phyloP scores from a whole-genome alignment of 2,329 filamentous ascomycete genomes.

The Trichoderma harzianum region DNA sequence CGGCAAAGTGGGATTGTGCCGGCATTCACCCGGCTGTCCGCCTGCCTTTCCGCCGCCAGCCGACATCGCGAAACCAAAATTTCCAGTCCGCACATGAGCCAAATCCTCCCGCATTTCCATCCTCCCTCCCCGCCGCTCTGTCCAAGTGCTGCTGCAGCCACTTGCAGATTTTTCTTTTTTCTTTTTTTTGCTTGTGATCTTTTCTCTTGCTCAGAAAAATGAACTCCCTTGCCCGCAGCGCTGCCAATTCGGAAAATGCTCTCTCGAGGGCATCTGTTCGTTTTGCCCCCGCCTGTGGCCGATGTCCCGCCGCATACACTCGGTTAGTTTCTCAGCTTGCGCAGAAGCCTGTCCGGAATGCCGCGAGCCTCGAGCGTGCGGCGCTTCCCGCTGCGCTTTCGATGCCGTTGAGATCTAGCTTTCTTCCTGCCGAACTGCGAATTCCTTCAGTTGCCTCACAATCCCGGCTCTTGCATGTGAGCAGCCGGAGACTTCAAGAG shows the following conservation, averaged over 20 bases:
- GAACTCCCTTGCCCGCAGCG: constrained; percentile 47
- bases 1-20: constrained; percentile 29
- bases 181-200: constrained; percentile 14
- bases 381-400: constrained; percentile 29
- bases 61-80: constrained; percentile 41
- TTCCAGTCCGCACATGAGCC: constrained; percentile 29
- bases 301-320: constrained; percentile 44
- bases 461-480: constrained; percentile 34
- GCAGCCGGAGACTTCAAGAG: constrained; percentile 29
- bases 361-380: constrained; percentile 28
- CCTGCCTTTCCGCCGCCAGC: constrained; percentile 34
- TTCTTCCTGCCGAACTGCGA: constrained; percentile 37
- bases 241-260: constrained; percentile 38
- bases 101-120: constrained; percentile 25
- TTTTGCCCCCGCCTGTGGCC: constrained; percentile 36
- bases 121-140: constrained; percentile 24
- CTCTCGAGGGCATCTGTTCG: constrained; percentile 42
- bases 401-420: constrained; percentile 44
- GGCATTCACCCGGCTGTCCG: constrained; percentile 36
- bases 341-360: constrained; percentile 28
- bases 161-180: constrained; percentile 26
- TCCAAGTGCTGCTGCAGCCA: constrained; percentile 28
- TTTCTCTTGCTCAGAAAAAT: constrained; percentile 32
- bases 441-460: constrained; percentile 33
- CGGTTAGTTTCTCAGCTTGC: constrained; percentile 43